Conservation (phyloP, 2,329 filamentous ascomycete genomes). For the Cordyceps cateniannulata region DNA sequence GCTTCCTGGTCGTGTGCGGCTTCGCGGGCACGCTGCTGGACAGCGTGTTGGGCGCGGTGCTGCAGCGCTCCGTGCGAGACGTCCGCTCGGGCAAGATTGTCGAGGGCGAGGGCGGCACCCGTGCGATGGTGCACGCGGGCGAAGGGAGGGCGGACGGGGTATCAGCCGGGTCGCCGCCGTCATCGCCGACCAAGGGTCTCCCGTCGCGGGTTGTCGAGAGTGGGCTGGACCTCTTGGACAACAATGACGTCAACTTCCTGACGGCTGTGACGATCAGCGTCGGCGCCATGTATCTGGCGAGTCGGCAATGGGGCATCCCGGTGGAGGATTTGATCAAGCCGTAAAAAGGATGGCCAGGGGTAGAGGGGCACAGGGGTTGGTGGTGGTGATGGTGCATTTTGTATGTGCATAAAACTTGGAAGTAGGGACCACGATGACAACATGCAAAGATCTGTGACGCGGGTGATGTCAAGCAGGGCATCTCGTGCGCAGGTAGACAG, state of each 20-base stretch:
- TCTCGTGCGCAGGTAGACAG: background rate
- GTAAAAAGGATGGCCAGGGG: background rate
- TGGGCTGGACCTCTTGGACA: conserved; percentile 72
- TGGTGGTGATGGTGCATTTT: background rate
- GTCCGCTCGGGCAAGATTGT: conserved; percentile 79
- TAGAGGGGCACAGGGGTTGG: background rate
- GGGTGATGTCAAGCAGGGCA: background rate
- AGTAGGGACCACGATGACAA: background rate
- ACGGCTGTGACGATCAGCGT: conserved; percentile 83
- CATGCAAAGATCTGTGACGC: background rate
- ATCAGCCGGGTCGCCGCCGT: conserved; percentile 36
- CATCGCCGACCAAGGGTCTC: conserved; percentile 29
- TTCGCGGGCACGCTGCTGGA: conserved; percentile 76
- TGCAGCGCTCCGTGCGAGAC: conserved; percentile 84
- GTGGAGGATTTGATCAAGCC: conserved; percentile 33
- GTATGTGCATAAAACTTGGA: background rate
- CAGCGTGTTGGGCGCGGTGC: conserved; percentile 74
- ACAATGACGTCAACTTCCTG: conserved; percentile 90
- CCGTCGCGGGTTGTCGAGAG: conserved; percentile 60
- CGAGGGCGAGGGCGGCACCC: conserved; percentile 71
- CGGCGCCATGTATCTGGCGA: conserved; percentile 62
- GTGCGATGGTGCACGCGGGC: conserved; percentile 43
- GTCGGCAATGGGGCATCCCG: conserved; percentile 54
- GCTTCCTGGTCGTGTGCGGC: conserved; percentile 65
- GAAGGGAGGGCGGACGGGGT: conserved; percentile 27